Conservation (phyloP, 2,329 filamentous ascomycete genomes). For the Cucurbitaria berberidis region DNA sequence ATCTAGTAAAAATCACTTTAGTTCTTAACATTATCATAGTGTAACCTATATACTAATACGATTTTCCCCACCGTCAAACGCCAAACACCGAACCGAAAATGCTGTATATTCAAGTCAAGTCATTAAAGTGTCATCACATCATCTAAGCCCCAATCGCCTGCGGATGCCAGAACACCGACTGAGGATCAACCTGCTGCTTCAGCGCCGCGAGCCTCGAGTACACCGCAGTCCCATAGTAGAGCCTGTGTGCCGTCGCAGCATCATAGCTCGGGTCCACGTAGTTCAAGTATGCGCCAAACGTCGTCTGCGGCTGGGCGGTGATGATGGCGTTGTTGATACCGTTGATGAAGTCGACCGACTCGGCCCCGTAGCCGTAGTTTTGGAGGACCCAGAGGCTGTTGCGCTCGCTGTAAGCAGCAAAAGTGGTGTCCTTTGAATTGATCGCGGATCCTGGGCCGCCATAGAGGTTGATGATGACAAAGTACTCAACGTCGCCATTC, state of each 20-base stretch:
- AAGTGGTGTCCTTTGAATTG: conserved; percentile 42
- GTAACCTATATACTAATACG: no score
- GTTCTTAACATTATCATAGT: no score
- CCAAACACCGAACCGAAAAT: neutral
- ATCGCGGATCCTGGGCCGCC: conserved; percentile 46
- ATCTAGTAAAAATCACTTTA: no score
- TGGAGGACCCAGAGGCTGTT: conserved; percentile 48
- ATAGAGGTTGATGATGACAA: conserved; percentile 49
- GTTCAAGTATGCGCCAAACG: conserved; percentile 61
- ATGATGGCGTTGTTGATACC: conserved; percentile 52
- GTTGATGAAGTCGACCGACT: conserved; percentile 48
- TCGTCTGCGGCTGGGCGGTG: conserved; percentile 44
- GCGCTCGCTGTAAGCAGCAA: conserved; percentile 47
- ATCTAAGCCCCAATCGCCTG: conserved; percentile 43
- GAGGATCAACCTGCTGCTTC: conserved; percentile 51
- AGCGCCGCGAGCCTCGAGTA: conserved; percentile 44
- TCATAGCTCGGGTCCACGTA: conserved; percentile 59
- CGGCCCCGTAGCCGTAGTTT: conserved; percentile 40
- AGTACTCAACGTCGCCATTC: conserved; percentile 33
- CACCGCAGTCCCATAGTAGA: conserved; percentile 56
- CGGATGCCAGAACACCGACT: conserved; percentile 48
- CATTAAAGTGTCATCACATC: neutral
- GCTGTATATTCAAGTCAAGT: neutral
- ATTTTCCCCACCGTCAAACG: neutral
- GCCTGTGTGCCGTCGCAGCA: conserved; percentile 55